Conservation (phyloP, 2,329 filamentous ascomycete genomes). For the Pseudofabraea citricarpa region DNA sequence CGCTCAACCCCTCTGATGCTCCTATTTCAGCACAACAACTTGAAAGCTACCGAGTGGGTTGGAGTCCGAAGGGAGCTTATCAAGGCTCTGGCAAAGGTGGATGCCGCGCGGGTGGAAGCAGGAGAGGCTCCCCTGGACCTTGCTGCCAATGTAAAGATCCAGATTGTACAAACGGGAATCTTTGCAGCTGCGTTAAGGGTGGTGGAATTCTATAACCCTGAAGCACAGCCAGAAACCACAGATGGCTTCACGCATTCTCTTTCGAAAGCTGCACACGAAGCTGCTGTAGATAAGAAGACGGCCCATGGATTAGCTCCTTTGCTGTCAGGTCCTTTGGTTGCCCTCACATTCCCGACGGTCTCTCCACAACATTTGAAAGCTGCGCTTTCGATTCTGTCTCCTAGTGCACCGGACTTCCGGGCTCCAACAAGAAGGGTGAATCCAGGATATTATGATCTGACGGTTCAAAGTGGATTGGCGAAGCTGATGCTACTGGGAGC, state of each 20-base stretch:
- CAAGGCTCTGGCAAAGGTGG: constrained; percentile 56
- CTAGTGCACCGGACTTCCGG: constrained; percentile 67
- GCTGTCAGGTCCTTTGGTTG: constrained; percentile 74
- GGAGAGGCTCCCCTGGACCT: constrained; percentile 41
- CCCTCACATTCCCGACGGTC: constrained; percentile 75
- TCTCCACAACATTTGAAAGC: constrained; percentile 80
- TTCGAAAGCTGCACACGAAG: constrained; percentile 35
- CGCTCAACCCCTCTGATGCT: constrained; percentile 67
- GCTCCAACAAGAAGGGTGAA: constrained; percentile 71
- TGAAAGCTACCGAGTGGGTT: constrained; percentile 63
- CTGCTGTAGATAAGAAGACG: constrained; percentile 37
- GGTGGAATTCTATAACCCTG: constrained; percentile 72
- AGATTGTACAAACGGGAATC: constrained; percentile 85
- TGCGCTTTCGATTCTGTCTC: constrained; percentile 72
- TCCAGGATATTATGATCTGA: constrained; percentile 75
- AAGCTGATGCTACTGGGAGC: constrained; percentile 87
- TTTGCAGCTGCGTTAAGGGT: constrained; percentile 81
- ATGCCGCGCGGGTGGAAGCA: constrained; percentile 44
- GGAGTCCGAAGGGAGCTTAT: constrained; percentile 60
- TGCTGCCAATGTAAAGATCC: constrained; percentile 63
- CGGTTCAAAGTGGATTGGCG: constrained; percentile 74
- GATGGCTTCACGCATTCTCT: constrained; percentile 50
- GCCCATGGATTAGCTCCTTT: constrained; percentile 66
- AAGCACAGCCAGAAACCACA: constrained; percentile 29
- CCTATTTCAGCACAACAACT: constrained; percentile 71